These are phyloP conservation scores for Coleophoma crateriformis DNA, from an alignment of 2,329 filamentous ascomycete species.

Conservation along the genomic window DNA sequence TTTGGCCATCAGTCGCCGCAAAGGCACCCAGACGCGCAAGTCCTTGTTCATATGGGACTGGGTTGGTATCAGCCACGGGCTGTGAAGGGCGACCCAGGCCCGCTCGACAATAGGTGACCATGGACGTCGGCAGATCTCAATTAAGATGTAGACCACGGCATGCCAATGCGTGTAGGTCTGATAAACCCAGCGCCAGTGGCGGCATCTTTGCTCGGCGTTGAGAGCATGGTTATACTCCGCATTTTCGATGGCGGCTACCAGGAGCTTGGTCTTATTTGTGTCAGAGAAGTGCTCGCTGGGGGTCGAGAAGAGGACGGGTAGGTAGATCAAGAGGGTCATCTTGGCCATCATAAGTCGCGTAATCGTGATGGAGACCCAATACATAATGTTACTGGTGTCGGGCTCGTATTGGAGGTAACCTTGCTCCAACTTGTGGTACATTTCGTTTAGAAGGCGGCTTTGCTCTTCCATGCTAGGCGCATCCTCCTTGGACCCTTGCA, in stretches of 20 bases:
- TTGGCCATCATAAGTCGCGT: slow-evolving; percentile 46
- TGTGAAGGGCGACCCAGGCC: slow-evolving; percentile 31
- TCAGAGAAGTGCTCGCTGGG: slow-evolving; percentile 30
- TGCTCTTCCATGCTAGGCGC: slow-evolving; percentile 33
- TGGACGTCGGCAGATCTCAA: slow-evolving; percentile 26
- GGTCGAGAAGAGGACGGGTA: slow-evolving; percentile 41
- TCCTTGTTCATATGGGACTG: slow-evolving; percentile 29
- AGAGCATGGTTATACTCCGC: slow-evolving; percentile 50
- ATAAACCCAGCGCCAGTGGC: slow-evolving; percentile 34
- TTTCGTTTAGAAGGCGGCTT: slow-evolving; percentile 36
- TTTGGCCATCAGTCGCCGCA: slow-evolving; percentile 52
- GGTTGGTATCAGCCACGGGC: slow-evolving; percentile 11
- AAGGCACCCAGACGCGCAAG: slow-evolving; percentile 54
- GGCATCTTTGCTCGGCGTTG: slow-evolving; percentile 41
- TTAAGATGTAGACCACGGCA: slow-evolving; percentile 30
- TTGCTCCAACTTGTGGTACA: slow-evolving; percentile 36
- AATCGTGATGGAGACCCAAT: slow-evolving; percentile 34
- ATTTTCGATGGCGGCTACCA: slow-evolving; percentile 46
- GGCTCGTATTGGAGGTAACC: slow-evolving; percentile 35
- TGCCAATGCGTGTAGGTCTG: slow-evolving; percentile 35
- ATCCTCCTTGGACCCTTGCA: slow-evolving; percentile 24
- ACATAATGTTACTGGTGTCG: slow-evolving; percentile 25
- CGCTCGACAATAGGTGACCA: slow-evolving; percentile 29
- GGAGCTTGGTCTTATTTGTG: slow-evolving; percentile 36
- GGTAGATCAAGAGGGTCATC: slow-evolving; percentile 48